Conservation (phyloP, 2,329 filamentous ascomycete species). For the Penicillium sp. region DNA sequence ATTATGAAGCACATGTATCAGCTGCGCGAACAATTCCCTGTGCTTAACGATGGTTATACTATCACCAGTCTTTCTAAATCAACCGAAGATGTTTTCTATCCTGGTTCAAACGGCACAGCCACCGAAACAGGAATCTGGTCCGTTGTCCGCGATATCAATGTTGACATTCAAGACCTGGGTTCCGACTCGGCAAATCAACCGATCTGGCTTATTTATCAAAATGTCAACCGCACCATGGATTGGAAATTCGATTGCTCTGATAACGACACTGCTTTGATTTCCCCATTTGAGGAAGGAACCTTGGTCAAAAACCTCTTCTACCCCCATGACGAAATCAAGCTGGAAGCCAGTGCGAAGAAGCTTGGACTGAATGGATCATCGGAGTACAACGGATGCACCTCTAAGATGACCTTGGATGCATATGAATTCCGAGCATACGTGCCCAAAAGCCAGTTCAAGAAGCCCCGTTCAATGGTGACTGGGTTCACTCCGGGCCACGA, state of each 20-base stretch:
- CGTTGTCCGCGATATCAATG: constrained; percentile 55
- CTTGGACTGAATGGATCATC: constrained; percentile 54
- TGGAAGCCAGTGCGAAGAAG: constrained; percentile 50
- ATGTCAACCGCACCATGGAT: constrained; percentile 51
- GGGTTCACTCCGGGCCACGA: constrained; percentile 66
- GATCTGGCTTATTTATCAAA: constrained; percentile 51
- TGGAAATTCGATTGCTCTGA: constrained; percentile 63
- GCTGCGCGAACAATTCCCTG: constrained; percentile 60
- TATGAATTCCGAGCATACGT: constrained; percentile 67
- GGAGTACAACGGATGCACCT: constrained; percentile 59
- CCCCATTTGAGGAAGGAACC: constrained; percentile 59
- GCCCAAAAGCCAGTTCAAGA: constrained; percentile 53
- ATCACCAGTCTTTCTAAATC: constrained; percentile 60
- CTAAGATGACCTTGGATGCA: constrained; percentile 55
- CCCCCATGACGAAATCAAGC: constrained; percentile 59
- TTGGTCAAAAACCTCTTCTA: constrained; percentile 67
- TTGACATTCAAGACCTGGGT: constrained; percentile 56
- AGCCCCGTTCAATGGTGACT: constrained; percentile 62
- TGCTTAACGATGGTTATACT: constrained; percentile 63
- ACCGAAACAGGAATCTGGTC: constrained; percentile 67
- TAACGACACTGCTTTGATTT: constrained; percentile 54
- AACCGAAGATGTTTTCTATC: constrained; percentile 54
- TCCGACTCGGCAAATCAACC: constrained; percentile 46
- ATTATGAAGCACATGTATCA: constrained; percentile 66
- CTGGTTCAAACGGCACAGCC: constrained; percentile 56